Conservation (phyloP, 2,329 filamentous ascomycete species). For the Tolypocladium tropicale region DNA sequence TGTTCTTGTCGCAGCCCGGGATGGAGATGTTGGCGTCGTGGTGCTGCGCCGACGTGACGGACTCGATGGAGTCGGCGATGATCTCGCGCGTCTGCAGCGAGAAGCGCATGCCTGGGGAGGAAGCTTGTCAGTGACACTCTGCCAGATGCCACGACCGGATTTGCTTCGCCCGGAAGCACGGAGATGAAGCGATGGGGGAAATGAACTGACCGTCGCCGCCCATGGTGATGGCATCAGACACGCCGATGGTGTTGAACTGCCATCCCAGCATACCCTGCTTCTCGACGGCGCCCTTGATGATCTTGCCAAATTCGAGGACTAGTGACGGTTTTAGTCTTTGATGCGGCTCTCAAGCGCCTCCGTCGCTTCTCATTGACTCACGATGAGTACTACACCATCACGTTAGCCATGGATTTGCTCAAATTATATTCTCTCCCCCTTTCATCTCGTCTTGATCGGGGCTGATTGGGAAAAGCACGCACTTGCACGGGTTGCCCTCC, state of each 20-base stretch:
- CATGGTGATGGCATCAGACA: slow-evolving; percentile 93
- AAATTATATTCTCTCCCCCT: too few relatives aligned
- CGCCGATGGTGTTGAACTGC: slow-evolving; percentile 86
- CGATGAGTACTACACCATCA: slow-evolving; percentile 25
- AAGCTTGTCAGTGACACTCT: too few relatives aligned
- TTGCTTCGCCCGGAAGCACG: too few relatives aligned
- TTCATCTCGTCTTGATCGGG: not conserved
- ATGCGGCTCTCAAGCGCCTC: not conserved
- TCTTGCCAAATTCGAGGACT: slow-evolving; percentile 80
- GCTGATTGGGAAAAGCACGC: slow-evolving; percentile 22
- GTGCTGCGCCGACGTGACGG: slow-evolving; percentile 81
- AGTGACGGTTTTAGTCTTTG: not conserved
- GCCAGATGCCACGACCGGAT: not conserved
- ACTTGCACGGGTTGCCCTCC: slow-evolving; percentile 97
- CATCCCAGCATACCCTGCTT: slow-evolving; percentile 84
- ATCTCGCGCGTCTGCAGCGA: slow-evolving; percentile 84
- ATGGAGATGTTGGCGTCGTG: slow-evolving; percentile 92
- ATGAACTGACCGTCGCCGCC: slow-evolving; percentile 63
- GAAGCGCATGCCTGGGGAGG: slow-evolving; percentile 72
- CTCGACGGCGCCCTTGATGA: slow-evolving; percentile 71
- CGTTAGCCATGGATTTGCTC: not conserved
- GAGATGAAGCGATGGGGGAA: not conserved
- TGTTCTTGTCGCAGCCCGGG: slow-evolving; percentile 95
- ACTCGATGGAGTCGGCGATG: slow-evolving; percentile 91
- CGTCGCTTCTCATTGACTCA: slow-evolving; percentile 15